These are phyloP conservation scores for Trichosporon faecale DNA, from an alignment of 1,284 basidiomycete genomes.

Conservation along the genomic window DNA sequence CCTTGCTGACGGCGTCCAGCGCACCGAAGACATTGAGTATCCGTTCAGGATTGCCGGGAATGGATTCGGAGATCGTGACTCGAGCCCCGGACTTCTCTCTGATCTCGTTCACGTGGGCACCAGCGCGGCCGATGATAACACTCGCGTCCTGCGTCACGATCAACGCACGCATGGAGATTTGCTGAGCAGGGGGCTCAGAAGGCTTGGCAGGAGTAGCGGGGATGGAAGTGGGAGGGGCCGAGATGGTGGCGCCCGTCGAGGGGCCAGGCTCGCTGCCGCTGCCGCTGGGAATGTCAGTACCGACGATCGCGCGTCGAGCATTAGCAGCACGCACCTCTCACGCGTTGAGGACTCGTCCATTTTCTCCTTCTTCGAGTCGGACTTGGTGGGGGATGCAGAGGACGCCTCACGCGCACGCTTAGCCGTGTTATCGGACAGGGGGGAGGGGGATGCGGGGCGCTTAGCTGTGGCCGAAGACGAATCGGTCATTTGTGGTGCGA, in stretches of 20 bases:
- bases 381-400: slow-evolving; percentile 20
- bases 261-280: slow-evolving; percentile 34
- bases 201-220: slow-evolving; percentile 41
- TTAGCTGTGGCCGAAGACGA: slow-evolving; percentile 30
- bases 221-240: slow-evolving; percentile 33
- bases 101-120: slow-evolving; percentile 97
- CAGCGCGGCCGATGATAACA: slow-evolving; percentile 96
- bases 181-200: slow-evolving; percentile 37
- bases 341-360: slow-evolving; percentile 38
- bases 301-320: neutral
- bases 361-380: slow-evolving; percentile 30
- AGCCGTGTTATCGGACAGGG: slow-evolving; percentile 25
- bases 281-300: neutral
- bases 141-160: slow-evolving; percentile 99
- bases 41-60: slow-evolving; percentile 95
- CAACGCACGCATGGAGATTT: slow-evolving; percentile 87
- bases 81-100: slow-evolving; percentile 94
- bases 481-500: slow-evolving; percentile 15
- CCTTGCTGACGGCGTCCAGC: slow-evolving; percentile 99
- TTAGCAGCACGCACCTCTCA: slow-evolving; percentile 36
- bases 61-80: slow-evolving; percentile 92
- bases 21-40: slow-evolving; percentile 96
- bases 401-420: slow-evolving; percentile 35
- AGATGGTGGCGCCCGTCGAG: slow-evolving; percentile 28
- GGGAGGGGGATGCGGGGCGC: slow-evolving; percentile 37